Evolutionary conservation across 225 moss, liverwort and hornwort species (phyloP).

Genomic region (Asterella californica): DNA sequence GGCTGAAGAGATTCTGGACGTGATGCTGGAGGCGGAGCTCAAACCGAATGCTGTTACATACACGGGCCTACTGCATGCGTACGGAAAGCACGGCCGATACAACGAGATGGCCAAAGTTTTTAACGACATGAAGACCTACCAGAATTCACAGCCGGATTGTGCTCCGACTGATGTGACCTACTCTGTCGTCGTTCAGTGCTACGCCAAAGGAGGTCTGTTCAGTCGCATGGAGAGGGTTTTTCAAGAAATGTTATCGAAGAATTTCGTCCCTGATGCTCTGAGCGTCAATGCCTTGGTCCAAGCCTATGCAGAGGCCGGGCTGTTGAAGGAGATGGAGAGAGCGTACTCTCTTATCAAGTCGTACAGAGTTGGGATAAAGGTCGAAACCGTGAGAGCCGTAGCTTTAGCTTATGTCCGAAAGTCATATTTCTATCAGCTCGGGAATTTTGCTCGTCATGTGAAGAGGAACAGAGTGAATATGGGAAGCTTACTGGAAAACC

Average conservation of each 20-base stretch:
- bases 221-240: constrained; percentile 59
- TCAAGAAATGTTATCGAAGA: constrained; percentile 66
- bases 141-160: constrained; percentile 46
- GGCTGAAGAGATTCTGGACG: constrained; percentile 63
- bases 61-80: constrained; percentile 82
- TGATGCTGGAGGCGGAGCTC: constrained; percentile 61
- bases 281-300: constrained; percentile 70
- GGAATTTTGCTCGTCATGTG: constrained; percentile 65
- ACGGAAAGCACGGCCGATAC: constrained; percentile 71
- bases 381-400: constrained; percentile 61
- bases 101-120: constrained; percentile 81
- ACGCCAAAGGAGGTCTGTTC: constrained; percentile 76
- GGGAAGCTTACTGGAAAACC: constrained; percentile 75
- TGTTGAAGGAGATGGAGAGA: constrained; percentile 83
- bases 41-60: constrained; percentile 86
- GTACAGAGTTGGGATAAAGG: constrained; percentile 51
- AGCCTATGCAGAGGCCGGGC: constrained; percentile 78
- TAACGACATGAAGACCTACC: constrained; percentile 66
- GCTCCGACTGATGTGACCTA: constrained; percentile 71
- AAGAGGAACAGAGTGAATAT: constrained; percentile 54
- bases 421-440: constrained; percentile 79
- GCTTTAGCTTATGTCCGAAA: constrained; percentile 63
- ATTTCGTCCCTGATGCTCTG: constrained; percentile 52
- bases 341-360: constrained; percentile 50
- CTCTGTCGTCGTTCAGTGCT: constrained; percentile 69